Evolutionary conservation across 2,329 filamentous ascomycete genomes (phyloP).

Genomic region (Colletotrichum noveboracense): DNA sequence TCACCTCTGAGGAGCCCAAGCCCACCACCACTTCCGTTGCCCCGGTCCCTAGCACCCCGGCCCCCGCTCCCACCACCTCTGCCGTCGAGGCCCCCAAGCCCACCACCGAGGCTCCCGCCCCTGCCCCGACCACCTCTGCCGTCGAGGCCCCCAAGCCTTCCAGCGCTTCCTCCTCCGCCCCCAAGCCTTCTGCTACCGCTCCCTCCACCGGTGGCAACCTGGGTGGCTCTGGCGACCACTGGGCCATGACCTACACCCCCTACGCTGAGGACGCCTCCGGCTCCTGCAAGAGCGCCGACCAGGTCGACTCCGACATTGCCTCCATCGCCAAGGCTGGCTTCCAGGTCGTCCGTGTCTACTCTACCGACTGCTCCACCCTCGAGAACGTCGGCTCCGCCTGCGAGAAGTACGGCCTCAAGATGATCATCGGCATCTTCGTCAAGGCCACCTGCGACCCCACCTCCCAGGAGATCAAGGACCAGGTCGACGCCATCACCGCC

Average conservation of each 20-base stretch:
- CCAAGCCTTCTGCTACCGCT: conserved; percentile 26
- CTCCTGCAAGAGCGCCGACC: conserved; percentile 67
- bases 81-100: conserved; percentile 23
- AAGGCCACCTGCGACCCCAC: conserved; percentile 65
- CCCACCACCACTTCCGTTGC: conserved; percentile 29
- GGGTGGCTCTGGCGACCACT: conserved; percentile 58
- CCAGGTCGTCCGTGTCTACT: conserved; percentile 81
- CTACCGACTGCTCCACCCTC: conserved; percentile 87
- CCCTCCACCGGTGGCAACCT: conserved; percentile 35
- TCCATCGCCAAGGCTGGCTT: conserved; percentile 71
- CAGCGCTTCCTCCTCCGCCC: conserved; percentile 25
- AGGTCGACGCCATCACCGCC: conserved; percentile 73
- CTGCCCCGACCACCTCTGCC: conserved; percentile 26
- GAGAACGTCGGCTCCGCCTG: conserved; percentile 75
- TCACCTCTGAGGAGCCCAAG: conserved; percentile 44
- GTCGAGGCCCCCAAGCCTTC: conserved; percentile 22
- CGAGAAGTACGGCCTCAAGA: conserved; percentile 69
- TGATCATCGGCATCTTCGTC: conserved; percentile 91
- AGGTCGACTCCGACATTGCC: conserved; percentile 65
- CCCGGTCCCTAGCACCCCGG: neutral
- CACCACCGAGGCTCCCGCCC: conserved; percentile 20
- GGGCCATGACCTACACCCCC: conserved; percentile 82
- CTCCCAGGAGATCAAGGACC: conserved; percentile 67
- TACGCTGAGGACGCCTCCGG: conserved; percentile 61
- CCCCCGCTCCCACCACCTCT: conserved; percentile 28